These are phyloP conservation scores for Rhamnella rubrinervis DNA, from an alignment of 331 rosid genomes.

Conservation along the genomic window DNA sequence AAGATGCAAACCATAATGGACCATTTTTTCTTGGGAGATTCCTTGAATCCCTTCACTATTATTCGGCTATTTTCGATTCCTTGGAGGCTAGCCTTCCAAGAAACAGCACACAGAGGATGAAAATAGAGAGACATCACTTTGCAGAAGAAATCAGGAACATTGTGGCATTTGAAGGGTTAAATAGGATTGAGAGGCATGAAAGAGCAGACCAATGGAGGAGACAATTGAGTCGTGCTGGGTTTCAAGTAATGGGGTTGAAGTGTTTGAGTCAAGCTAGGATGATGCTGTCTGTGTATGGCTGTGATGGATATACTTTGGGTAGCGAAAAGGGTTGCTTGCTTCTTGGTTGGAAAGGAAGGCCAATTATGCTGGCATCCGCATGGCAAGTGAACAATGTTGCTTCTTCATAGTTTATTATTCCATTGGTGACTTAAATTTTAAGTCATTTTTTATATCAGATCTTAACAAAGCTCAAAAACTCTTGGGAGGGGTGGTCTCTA, in stretches of 20 bases:
- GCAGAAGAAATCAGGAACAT: constrained; percentile 55
- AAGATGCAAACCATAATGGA: constrained; percentile 80
- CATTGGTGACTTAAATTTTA: constrained; percentile 8
- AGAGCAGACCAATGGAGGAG: constrained; percentile 75
- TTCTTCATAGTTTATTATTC: constrained; percentile 14
- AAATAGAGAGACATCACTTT: constrained; percentile 56
- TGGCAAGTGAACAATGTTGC: constrained; percentile 56
- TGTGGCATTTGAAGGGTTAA: constrained; percentile 54
- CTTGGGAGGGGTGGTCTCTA: too few relatives aligned
- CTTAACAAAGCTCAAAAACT: too few relatives aligned
- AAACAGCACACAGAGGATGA: constrained; percentile 53
- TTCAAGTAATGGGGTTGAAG: constrained; percentile 61
- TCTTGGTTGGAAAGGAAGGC: constrained; percentile 80
- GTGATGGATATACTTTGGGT: constrained; percentile 67
- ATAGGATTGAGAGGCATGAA: constrained; percentile 68
- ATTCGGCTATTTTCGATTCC: constrained; percentile 77
- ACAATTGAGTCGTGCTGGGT: constrained; percentile 65
- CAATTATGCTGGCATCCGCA: constrained; percentile 67
- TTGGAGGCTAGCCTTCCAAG: constrained; percentile 62
- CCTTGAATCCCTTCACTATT: constrained; percentile 69
- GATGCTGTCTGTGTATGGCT: constrained; percentile 66
- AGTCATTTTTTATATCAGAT: too few relatives aligned
- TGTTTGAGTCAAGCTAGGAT: constrained; percentile 66
- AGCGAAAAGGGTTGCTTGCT: constrained; percentile 62
- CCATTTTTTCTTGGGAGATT: constrained; percentile 84